Evolutionary conservation across 129 eudicot genomes (phyloP).

Genomic region (Centella asiatica): DNA sequence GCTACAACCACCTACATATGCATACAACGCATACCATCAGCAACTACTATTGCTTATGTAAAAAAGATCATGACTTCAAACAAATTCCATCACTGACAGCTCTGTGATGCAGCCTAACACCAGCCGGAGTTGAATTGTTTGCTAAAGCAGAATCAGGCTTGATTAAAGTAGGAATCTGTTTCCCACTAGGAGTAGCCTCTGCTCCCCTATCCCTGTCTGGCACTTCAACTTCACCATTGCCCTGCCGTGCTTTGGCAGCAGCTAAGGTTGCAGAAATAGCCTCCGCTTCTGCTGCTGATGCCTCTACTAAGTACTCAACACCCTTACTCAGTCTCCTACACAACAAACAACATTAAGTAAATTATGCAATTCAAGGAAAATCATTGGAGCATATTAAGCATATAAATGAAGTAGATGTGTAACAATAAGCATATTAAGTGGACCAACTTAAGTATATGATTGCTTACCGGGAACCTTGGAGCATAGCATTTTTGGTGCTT

Average conservation of each 20-base stretch:
- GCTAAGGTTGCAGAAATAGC: conserved; percentile 79
- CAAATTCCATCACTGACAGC: conserved; percentile 55
- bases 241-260: conserved; percentile 96
- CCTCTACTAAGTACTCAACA: conserved; percentile 91
- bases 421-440: neutral
- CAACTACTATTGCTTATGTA: neutral
- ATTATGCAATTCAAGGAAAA: conserved; percentile 1
- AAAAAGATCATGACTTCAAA: neutral
- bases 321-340: conserved; percentile 76
- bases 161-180: conserved; percentile 52
- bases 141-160: conserved; percentile 56
- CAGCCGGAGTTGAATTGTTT: conserved; percentile 53
- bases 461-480: conserved; percentile 64
- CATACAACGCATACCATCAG: conserved; percentile 14
- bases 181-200: conserved; percentile 95
- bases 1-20: conserved; percentile 77
- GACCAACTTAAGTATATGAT: neutral
- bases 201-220: conserved; percentile 95
- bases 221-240: conserved; percentile 79
- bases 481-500: conserved; percentile 82
- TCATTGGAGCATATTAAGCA: neutral
- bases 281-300: conserved; percentile 99
- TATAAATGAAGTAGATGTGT: neutral
- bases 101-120: conserved; percentile 92
- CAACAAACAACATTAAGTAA: conserved; percentile 6